phyloP scores from a whole-genome alignment of 495 filamentous ascomycete genomes.

The Aspergillus panamensis region DNA sequence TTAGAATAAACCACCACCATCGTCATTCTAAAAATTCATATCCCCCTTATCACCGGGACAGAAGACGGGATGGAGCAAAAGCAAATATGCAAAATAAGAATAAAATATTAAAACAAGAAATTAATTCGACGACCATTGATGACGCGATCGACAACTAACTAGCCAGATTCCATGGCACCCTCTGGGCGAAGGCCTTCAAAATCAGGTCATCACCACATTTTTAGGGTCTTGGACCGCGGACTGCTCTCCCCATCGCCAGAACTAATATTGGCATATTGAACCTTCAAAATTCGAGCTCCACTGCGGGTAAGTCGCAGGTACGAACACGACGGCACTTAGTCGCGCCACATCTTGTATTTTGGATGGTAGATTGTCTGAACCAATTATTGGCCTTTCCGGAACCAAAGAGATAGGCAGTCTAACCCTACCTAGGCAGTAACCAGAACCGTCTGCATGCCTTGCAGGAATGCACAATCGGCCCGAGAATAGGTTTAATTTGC shows the following conservation, averaged over 20 bases:
- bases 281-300: no score
- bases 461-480: constrained; percentile 22
- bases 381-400: not conserved
- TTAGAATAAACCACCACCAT: not conserved
- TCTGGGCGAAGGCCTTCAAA: not conserved
- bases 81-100: not conserved
- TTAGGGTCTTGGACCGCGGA: not conserved
- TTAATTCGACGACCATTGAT: constrained; percentile 6
- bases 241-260: no score
- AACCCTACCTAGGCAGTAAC: not conserved
- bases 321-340: not conserved
- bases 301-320: no score
- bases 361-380: not conserved
- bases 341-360: not conserved
- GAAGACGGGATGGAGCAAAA: not conserved
- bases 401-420: not conserved
- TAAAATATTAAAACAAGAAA: not conserved
- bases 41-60: not conserved
- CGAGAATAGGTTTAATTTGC: constrained; percentile 19
- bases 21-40: not conserved
- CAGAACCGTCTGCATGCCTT: constrained; percentile 13
- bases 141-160: constrained; percentile 13
- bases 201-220: not conserved
- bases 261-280: no score
- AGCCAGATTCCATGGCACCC: not conserved